A percentile compares a stretch with the other conserved stretches of the same genome.
phyloP scores from a whole-genome alignment of 2,329 filamentous ascomycete genomes.

The Stachybotrys elegans region DNA sequence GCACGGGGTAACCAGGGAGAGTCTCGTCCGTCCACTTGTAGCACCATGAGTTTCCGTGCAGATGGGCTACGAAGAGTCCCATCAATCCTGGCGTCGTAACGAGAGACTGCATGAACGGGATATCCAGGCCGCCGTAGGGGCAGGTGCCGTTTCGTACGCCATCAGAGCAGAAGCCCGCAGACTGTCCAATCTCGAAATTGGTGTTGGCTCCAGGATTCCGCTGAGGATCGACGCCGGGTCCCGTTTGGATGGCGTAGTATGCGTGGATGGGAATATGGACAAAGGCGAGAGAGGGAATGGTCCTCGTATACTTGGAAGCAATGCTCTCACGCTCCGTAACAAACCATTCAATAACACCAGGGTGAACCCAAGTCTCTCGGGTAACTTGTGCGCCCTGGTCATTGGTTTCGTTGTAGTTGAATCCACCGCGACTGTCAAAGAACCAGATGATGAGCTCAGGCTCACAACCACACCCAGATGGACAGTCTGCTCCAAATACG shows the following conservation, averaged over 20 bases:
- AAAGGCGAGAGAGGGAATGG: slow-evolving; percentile 41
- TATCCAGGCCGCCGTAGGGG: slow-evolving; percentile 38
- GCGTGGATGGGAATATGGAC: slow-evolving; percentile 44
- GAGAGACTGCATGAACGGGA: slow-evolving; percentile 52
- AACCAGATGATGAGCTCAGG: slow-evolving; percentile 57
- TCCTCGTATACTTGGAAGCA: slow-evolving; percentile 20
- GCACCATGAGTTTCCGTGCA: slow-evolving; percentile 53
- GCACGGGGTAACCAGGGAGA: slow-evolving; percentile 12
- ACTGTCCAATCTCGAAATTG: slow-evolving; percentile 25
- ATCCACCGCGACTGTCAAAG: slow-evolving; percentile 53
- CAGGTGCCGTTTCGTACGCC: slow-evolving; percentile 15
- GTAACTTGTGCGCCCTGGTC: slow-evolving; percentile 14
- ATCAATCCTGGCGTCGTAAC: slow-evolving; percentile 42
- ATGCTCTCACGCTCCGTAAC: slow-evolving; percentile 24
- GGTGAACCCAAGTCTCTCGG: slow-evolving; percentile 37
- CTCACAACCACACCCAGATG: slow-evolving; percentile 17
- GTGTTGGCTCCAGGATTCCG: slow-evolving; percentile 28
- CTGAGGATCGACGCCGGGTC: slow-evolving; percentile 17
- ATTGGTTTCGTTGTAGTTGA: slow-evolving; percentile 6
- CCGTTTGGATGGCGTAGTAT: slow-evolving; percentile 31
- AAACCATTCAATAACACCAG: slow-evolving; percentile 41
- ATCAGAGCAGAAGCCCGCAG: slow-evolving; percentile 24
- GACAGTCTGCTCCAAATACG: slow-evolving; percentile 28
- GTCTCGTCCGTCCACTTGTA: slow-evolving; percentile 27
- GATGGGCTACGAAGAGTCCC: slow-evolving; percentile 53